These are phyloP conservation scores for Vitis rotundifolia DNA, from an alignment of 164 flowering plant genomes.

Conservation along the genomic window DNA sequence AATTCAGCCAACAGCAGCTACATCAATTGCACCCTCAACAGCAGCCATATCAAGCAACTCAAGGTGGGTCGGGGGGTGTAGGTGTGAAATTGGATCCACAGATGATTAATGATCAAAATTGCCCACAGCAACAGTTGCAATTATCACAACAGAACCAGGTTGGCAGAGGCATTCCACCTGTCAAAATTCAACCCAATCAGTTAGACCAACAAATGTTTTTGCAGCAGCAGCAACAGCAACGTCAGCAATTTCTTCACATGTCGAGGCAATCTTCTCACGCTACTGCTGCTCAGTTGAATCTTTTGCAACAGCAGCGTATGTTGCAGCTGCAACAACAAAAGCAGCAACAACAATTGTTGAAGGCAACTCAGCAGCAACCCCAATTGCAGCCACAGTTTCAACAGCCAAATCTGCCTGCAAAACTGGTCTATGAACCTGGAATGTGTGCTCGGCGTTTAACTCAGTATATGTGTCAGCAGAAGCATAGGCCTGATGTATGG, in stretches of 20 bases:
- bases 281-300: slow-evolving; percentile 69
- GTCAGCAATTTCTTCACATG: slow-evolving; percentile 57
- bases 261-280: slow-evolving; percentile 79
- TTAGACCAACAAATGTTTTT: slow-evolving; percentile 69
- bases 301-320: slow-evolving; percentile 69
- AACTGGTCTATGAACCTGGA: slow-evolving; percentile 86
- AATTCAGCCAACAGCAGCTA: slow-evolving; percentile 54
- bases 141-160: slow-evolving; percentile 57
- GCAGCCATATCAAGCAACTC: slow-evolving; percentile 46
- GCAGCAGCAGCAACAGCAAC: slow-evolving; percentile 70
- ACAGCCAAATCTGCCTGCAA: slow-evolving; percentile 60
- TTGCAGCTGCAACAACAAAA: slow-evolving; percentile 54
- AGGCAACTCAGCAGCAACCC: slow-evolving; percentile 66
- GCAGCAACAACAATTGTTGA: slow-evolving; percentile 54
- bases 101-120: slow-evolving; percentile 59
- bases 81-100: slow-evolving; percentile 89
- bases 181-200: slow-evolving; percentile 79
- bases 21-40: too few species aligned
- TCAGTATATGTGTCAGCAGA: slow-evolving; percentile 87
- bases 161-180: slow-evolving; percentile 57
- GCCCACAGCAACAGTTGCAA: slow-evolving; percentile 60
- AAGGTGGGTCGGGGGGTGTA: slow-evolving; percentile 54
- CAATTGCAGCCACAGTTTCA: slow-evolving; percentile 55
- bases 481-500: slow-evolving; percentile 84
- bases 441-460: slow-evolving; percentile 88